Base-by-base conservation (phyloP, 2,329 filamentous ascomycete genomes). In the Colletotrichum phormii region DNA sequence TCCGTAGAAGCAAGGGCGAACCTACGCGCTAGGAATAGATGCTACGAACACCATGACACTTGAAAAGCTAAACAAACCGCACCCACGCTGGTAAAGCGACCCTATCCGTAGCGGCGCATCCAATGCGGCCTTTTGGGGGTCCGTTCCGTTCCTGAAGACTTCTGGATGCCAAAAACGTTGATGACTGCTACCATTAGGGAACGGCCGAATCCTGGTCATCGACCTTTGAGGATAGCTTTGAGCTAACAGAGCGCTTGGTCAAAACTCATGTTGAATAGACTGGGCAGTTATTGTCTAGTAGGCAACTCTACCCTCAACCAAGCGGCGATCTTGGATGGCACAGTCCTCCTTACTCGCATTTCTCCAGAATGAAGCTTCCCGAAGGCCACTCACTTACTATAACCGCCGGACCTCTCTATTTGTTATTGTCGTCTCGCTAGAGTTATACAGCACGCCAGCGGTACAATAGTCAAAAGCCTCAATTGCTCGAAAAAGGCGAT, bases 1-100 rank as follows among this genome's bases (percentile, higher is more conserved):
- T 29, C 26, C 26, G 26, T 29, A 26, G 31, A 71, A 70, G 60
- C 60, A 71, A 65, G 61, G 71, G 71, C 18, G 22, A 37, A 31
- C 54, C 60, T 57, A 57, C 29, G 33, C 55, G 18, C 66, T 54
- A 42, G 64, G 26, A 71, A 58, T 22, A 33, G 60, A 72, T 55
- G 18, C 42, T 49, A 49, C 42, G 18, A 49, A 22, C 18, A 49
- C 42, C 18, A n/a, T 49, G 8, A 49, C 42, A 46, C 42, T 18
- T 24, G 24, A 29, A 37, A 42, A 60, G 64, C 53, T 46, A 57
- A 64, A 64, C 54, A 29, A 35, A 59, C 7, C 37, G 26, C 37
- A 29, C 51, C 54, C 59, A 54, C 65, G 29, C 64, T 55, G 8
- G 31, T 24, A 46, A 18, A 42, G 62, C 29, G 62, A 64, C 13